Evolutionary conservation across 2,329 filamentous ascomycete species (phyloP).

Genomic region (Saccharata proteae): DNA sequence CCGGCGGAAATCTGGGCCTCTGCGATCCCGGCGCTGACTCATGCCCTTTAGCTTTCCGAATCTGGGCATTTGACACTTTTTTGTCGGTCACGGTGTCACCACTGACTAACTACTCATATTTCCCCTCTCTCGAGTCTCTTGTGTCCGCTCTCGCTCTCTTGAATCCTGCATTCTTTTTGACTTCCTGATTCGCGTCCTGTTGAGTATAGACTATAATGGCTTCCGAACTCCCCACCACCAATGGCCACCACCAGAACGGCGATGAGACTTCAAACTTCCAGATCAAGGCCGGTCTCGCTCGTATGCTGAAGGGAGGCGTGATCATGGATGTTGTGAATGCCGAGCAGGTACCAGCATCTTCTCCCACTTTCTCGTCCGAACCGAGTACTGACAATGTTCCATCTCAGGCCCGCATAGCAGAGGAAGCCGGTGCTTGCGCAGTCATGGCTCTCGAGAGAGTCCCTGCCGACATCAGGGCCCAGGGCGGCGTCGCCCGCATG

Average conservation of each 20-base stretch:
- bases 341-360: conserved; percentile 47
- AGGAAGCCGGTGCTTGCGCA: conserved; percentile 88
- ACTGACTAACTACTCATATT: conserved; percentile 5
- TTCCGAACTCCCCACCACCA: conserved; percentile 36
- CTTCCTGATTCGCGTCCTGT: background rate
- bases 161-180: background rate
- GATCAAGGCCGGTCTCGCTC: conserved; percentile 87
- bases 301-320: conserved; percentile 98
- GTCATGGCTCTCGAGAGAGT: conserved; percentile 99
- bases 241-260: conserved; percentile 31
- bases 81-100: conserved; percentile 3
- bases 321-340: conserved; percentile 99
- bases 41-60: conserved; percentile 3
- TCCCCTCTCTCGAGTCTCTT: background rate
- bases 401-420: conserved; percentile 75
- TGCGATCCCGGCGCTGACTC: conserved; percentile 3
- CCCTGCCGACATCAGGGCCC: conserved; percentile 82
- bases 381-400: background rate
- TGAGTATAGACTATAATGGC: conserved; percentile 25
- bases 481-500: conserved; percentile 95
- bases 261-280: conserved; percentile 51
- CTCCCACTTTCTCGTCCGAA: background rate
- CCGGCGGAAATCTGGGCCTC: conserved; percentile 1
- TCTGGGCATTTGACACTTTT: conserved; percentile 1
- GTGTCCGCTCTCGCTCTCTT: background rate